Evolutionary conservation across 192 early-diverging fungal genomes (phyloP).

Genomic region (Coemansia sp.): DNA sequence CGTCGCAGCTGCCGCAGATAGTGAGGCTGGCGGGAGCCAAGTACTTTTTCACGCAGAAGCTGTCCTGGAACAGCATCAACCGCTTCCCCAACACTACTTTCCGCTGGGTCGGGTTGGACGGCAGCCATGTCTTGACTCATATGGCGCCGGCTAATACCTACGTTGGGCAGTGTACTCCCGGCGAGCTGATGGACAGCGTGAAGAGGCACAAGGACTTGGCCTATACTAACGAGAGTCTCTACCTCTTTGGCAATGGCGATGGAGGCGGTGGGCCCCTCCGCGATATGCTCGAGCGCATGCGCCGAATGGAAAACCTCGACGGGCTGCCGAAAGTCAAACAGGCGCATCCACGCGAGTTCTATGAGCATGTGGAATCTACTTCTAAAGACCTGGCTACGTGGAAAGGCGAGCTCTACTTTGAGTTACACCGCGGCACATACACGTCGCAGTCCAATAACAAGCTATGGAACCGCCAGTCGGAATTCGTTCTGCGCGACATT

Average conservation of each 20-base stretch:
- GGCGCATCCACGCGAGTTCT: conserved; percentile 79
- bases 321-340: conserved; percentile 71
- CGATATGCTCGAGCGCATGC: conserved; percentile 80
- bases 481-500: conserved; percentile 79
- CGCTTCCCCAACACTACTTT: conserved; percentile 96
- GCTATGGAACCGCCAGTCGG: conserved; percentile 77
- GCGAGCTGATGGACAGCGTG: conserved; percentile 65
- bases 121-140: conserved; percentile 79
- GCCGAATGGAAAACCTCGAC: conserved; percentile 71
- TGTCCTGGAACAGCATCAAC: conserved; percentile 99
- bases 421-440: conserved; percentile 96
- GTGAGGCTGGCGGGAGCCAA: conserved; percentile 67
- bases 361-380: conserved; percentile 68
- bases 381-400: conserved; percentile 73
- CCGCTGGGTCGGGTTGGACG: conserved; percentile 87
- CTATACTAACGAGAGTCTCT: conserved; percentile 77
- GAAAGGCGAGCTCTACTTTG: conserved; percentile 97
- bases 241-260: conserved; percentile 93
- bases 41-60: conserved; percentile 98
- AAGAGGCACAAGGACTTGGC: conserved; percentile 83
- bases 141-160: conserved; percentile 90
- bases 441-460: conserved; percentile 87
- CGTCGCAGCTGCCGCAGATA: conserved; percentile 89
- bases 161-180: conserved; percentile 60
- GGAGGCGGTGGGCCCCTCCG: conserved; percentile 89